These are phyloP conservation scores for Umbelopsis sp. DNA, from an alignment of 192 early-diverging fungal species.

Conservation along the genomic window DNA sequence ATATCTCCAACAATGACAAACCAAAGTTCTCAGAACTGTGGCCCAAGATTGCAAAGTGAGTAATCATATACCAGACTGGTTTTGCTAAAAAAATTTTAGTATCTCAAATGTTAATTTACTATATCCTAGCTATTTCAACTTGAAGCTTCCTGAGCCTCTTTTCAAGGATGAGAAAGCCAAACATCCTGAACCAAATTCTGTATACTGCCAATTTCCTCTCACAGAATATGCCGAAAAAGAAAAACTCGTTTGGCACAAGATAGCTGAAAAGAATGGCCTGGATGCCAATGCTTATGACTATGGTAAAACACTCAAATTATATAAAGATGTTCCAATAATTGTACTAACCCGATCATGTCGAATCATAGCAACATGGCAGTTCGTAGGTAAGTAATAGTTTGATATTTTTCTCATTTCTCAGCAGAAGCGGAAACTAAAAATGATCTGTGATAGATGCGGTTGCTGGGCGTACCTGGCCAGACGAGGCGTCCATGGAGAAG, in stretches of 20 bases:
- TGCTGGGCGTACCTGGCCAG: conserved; percentile 15
- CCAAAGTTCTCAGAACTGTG: not conserved
- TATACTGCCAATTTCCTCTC: not conserved
- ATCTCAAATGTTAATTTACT: not conserved
- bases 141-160: not conserved
- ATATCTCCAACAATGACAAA: not conserved
- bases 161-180: conserved; percentile 18
- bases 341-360: too few relatives aligned
- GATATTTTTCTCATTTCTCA: not conserved
- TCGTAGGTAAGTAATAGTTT: conserved; percentile 10
- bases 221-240: not conserved
- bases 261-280: conserved; percentile 9
- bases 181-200: not conserved
- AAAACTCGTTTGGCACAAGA: not conserved
- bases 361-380: conserved; percentile 2
- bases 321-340: not conserved
- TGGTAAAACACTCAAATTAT: not conserved
- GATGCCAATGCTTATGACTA: conserved; percentile 13
- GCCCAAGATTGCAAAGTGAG: conserved; percentile 21
- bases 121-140: not conserved
- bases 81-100: not conserved
- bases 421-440: not conserved
- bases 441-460: not conserved
- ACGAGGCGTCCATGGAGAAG: not conserved
- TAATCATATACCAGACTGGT: too few relatives aligned